These are phyloP conservation scores for Suillus ampliporus DNA, from an alignment of 768 basidiomycete species.

Conservation along the genomic window DNA sequence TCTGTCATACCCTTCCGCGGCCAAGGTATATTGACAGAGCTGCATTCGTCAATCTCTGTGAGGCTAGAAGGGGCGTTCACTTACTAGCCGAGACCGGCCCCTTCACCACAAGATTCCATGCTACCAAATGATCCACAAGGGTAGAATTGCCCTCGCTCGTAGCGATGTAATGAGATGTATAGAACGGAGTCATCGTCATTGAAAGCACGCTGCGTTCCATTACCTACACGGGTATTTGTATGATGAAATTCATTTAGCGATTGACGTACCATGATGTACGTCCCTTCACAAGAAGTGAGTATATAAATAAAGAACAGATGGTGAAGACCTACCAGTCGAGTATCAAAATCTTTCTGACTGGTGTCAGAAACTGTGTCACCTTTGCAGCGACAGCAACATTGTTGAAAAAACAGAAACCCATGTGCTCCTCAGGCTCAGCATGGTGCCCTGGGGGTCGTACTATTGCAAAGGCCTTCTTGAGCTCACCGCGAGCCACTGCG, in stretches of 20 bases:
- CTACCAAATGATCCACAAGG: constrained; percentile 92
- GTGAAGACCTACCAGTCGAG: constrained; percentile 84
- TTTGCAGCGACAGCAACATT: constrained; percentile 94
- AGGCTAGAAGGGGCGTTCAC: constrained; percentile 35
- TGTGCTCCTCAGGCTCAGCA: constrained; percentile 96
- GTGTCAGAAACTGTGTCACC: constrained; percentile 73
- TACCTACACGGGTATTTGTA: constrained; percentile 56
- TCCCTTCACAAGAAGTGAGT: constrained; percentile 63
- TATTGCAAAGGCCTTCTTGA: constrained; percentile 91
- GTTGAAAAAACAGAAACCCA: constrained; percentile 99
- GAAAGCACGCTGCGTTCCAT: constrained; percentile 96
- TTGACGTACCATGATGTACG: constrained; percentile 82
- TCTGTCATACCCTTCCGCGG: constrained; percentile 87
- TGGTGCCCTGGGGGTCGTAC: constrained; percentile 98
- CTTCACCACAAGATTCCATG: constrained; percentile 85
- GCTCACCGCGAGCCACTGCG: constrained; percentile 79
- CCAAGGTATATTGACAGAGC: constrained; percentile 97
- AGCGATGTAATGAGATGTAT: constrained; percentile 95
- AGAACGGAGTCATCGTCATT: constrained; percentile 90
- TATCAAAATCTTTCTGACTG: constrained; percentile 84
- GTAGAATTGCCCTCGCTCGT: constrained; percentile 91
- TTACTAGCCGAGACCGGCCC: constrained; percentile 84
- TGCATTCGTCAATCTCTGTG: constrained; percentile 37
- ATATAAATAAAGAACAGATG: constrained; percentile 14
- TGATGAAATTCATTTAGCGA: constrained; percentile 5